A percentile compares a stretch with the other conserved stretches of the same genome.
Evolutionary conservation across 495 filamentous ascomycete species (phyloP).

Genomic region (Xylaria nigripes): DNA sequence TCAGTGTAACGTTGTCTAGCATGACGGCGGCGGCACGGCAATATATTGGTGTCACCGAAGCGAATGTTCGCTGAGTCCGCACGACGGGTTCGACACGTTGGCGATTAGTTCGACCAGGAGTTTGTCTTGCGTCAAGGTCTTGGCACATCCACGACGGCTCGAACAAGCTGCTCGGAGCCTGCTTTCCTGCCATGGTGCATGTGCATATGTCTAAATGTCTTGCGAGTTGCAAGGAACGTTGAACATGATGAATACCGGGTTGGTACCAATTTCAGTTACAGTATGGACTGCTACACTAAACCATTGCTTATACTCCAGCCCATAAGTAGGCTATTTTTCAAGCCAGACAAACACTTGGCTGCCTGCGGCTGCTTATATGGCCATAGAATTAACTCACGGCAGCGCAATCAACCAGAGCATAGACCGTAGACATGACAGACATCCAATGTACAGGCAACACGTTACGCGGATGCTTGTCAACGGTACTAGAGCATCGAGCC

Average conservation of each 20-base stretch:
- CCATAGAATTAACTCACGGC: neutral
- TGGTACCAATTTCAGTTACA: no score
- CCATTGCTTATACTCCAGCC: no score
- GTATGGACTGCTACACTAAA: no score
- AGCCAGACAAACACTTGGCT: no score
- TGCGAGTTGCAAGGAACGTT: no score
- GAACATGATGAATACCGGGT: no score
- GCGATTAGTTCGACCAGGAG: neutral
- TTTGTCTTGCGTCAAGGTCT: neutral
- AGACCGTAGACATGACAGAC: neutral
- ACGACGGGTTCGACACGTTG: neutral
- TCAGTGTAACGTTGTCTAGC: neutral
- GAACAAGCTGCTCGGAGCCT: no score
- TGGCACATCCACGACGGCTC: neutral
- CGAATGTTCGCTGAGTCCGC: neutral
- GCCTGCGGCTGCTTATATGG: no score
- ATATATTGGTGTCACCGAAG: neutral
- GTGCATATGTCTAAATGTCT: no score
- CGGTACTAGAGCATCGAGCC: neutral
- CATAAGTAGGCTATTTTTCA: no score
- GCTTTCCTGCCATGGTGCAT: no score
- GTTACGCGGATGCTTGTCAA: neutral
- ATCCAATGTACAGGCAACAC: neutral
- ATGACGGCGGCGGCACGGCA: neutral
- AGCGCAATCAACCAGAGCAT: neutral